Percentiles rank a stretch among this genome's conserved stretches.
These are phyloP conservation scores for Russula ochroleuca DNA, from an alignment of 768 basidiomycete species.

Conservation along the genomic window DNA sequence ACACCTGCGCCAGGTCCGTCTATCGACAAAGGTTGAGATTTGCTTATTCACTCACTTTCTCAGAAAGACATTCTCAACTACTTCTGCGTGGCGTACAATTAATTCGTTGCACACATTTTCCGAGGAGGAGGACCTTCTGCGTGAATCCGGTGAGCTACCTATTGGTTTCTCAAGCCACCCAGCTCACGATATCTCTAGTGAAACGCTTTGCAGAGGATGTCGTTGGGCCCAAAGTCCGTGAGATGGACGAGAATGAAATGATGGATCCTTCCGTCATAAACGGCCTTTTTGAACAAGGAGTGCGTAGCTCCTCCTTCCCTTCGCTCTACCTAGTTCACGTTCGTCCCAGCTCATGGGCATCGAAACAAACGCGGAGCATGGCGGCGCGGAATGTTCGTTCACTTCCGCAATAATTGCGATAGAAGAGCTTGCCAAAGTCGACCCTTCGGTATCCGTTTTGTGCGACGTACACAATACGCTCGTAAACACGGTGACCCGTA, in stretches of 20 bases:
- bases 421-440: conserved; percentile 94
- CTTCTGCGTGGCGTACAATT: conserved; percentile 29
- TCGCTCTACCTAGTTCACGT: conserved; percentile 5
- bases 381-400: conserved; percentile 88
- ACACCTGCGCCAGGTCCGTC: not conserved
- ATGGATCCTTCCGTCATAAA: conserved; percentile 89
- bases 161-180: not conserved
- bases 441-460: conserved; percentile 93
- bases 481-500: conserved; percentile 89
- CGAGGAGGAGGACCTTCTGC: conserved; percentile 91
- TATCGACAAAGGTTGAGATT: conserved; percentile 17
- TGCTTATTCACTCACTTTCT: not conserved
- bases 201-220: conserved; percentile 85
- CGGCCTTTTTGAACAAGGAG: conserved; percentile 92
- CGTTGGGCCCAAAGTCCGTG: conserved; percentile 83
- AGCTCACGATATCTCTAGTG: conserved; percentile 46
- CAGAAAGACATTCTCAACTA: conserved; percentile 29
- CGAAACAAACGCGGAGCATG: conserved; percentile 78
- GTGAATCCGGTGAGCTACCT: conserved; percentile 69
- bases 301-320: conserved; percentile 37
- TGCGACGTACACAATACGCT: conserved; percentile 99
- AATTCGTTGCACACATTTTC: conserved; percentile 79
- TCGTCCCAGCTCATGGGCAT: conserved; percentile 87
- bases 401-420: conserved; percentile 94
- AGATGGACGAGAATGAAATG: conserved; percentile 96